Conservation (phyloP, 495 filamentous ascomycete species). For the Tuber brumale region DNA sequence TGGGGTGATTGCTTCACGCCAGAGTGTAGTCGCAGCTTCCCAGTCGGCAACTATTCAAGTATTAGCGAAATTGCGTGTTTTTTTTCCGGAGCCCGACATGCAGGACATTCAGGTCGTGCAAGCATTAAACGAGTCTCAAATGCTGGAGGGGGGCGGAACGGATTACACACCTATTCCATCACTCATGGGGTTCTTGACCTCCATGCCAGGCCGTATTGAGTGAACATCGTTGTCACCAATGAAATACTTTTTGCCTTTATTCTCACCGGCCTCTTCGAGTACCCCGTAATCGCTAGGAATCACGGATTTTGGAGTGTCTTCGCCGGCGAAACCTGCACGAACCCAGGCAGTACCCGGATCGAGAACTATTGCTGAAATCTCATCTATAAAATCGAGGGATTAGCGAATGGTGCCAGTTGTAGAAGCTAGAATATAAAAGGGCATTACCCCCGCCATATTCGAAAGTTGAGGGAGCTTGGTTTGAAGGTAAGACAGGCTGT, state of each 20-base stretch:
- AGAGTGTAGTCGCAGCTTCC: slow-evolving; percentile 82
- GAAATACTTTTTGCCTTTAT: slow-evolving; percentile 55
- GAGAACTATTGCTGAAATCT: slow-evolving; percentile 92
- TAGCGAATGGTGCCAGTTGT: slow-evolving; percentile 3
- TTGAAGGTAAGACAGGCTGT: slow-evolving; percentile 35
- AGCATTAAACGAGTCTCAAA: not conserved
- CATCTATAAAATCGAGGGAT: slow-evolving; percentile 54
- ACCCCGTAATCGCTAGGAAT: slow-evolving; percentile 76
- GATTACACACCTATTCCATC: slow-evolving; percentile 57
- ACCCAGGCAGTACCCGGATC: slow-evolving; percentile 86
- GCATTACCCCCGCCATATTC: slow-evolving; percentile 40
- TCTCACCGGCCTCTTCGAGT: slow-evolving; percentile 50
- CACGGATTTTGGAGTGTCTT: slow-evolving; percentile 92
- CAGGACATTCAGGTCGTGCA: not conserved
- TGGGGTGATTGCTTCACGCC: slow-evolving; percentile 81
- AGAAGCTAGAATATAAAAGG: not conserved
- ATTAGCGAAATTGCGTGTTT: not conserved
- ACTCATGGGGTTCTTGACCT: slow-evolving; percentile 82
- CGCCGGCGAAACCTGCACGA: slow-evolving; percentile 92
- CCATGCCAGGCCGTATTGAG: slow-evolving; percentile 64
- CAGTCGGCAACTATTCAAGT: slow-evolving; percentile 72
- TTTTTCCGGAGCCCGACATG: not conserved
- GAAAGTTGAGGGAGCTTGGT: slow-evolving; percentile 37
- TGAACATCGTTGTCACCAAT: slow-evolving; percentile 86
- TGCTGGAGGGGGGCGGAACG: not conserved